Conservation (phyloP, 2,329 filamentous ascomycete species). For the Neoascochyta sp. region DNA sequence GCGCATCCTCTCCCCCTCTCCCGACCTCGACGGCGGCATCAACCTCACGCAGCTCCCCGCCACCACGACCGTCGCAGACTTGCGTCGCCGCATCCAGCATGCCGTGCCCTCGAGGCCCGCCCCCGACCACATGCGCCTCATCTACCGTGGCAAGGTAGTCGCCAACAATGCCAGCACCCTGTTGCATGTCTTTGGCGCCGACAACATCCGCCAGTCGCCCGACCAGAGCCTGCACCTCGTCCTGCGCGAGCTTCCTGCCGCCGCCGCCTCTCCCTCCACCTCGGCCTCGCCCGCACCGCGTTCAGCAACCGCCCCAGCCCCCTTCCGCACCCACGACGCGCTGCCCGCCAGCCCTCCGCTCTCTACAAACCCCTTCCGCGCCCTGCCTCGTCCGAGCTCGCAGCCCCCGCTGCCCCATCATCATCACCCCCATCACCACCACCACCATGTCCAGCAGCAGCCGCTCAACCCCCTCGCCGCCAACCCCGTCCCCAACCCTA, state of each 20-base stretch:
- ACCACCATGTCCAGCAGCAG: constrained; percentile 15
- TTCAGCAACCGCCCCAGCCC: constrained; percentile 36
- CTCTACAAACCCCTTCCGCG: constrained; percentile 32
- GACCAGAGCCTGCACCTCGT: constrained; percentile 40
- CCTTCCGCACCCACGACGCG: constrained; percentile 21
- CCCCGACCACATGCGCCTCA: constrained; percentile 51
- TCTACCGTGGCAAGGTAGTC: constrained; percentile 56
- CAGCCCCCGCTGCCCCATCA: constrained; percentile 19
- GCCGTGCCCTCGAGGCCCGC: constrained; percentile 42
- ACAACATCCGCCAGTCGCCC: constrained; percentile 38
- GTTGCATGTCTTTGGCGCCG: constrained; percentile 48
- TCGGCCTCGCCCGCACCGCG: constrained; percentile 20
- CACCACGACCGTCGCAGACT: constrained; percentile 46
- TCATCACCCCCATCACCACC: constrained; percentile 14
- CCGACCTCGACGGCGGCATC: constrained; percentile 36
- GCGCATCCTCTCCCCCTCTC: constrained; percentile 39
- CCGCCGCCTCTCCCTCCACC: constrained; percentile 7
- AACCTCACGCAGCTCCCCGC: constrained; percentile 30
- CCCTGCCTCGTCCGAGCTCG: constrained; percentile 26
- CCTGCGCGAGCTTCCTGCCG: constrained; percentile 31
- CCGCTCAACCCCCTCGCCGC: constrained; percentile 13
- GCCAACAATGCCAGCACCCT: constrained; percentile 49
- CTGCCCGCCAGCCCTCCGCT: constrained; percentile 17
- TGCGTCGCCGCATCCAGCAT: constrained; percentile 53
- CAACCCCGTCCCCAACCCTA: constrained; percentile 10